phyloP scores from a whole-genome alignment of 768 basidiomycete species.

The Lactifluus subvellereus region DNA sequence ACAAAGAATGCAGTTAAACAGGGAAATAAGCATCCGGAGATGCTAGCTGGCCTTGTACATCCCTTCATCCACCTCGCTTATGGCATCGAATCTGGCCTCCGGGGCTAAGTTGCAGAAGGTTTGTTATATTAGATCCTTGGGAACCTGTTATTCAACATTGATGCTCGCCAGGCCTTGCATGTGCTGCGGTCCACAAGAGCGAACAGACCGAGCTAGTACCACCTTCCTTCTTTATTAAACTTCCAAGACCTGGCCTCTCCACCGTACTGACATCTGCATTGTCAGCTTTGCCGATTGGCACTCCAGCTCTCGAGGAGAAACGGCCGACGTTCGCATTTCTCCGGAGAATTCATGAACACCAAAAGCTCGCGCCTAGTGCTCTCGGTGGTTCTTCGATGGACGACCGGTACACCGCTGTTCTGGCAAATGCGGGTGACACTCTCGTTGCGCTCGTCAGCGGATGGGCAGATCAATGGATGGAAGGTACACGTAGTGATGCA shows the following conservation, averaged over 20 bases:
- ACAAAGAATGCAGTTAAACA: conserved; percentile 17
- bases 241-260: neutral
- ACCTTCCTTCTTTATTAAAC: conserved; percentile 25
- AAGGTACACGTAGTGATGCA: conserved; percentile 10
- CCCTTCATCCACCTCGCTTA: conserved; percentile 60
- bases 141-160: neutral
- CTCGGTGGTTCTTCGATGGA: conserved; percentile 8
- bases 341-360: conserved; percentile 49
- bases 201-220: conserved; percentile 35
- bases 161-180: conserved; percentile 44
- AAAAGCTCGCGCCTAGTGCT: conserved; percentile 25
- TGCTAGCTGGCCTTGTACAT: conserved; percentile 57
- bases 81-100: conserved; percentile 55
- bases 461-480: conserved; percentile 24
- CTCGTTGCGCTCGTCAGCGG: conserved; percentile 17
- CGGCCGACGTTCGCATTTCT: conserved; percentile 41
- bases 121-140: neutral
- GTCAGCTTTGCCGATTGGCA: neutral
- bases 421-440: conserved; percentile 13
- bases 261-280: conserved; percentile 30
- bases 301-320: conserved; percentile 36
- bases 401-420: conserved; percentile 16
- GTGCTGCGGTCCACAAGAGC: conserved; percentile 44
- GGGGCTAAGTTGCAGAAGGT: conserved; percentile 63
- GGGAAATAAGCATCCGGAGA: conserved; percentile 38